phyloP scores from a whole-genome alignment of 176 grass and related monocot genomes.

The Zea luxurians region DNA sequence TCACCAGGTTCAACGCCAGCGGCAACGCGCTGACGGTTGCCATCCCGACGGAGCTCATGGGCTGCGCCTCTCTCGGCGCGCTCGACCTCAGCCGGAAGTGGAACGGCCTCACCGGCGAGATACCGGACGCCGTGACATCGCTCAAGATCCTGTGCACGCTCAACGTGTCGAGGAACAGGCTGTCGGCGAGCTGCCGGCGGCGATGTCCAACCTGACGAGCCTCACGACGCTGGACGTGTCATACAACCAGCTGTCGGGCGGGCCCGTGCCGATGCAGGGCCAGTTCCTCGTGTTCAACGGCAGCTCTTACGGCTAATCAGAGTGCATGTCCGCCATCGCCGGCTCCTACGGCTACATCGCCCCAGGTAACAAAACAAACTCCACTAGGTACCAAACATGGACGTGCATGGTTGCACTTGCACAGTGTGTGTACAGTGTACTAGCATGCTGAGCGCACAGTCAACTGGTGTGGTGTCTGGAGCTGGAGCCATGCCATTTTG shows the following conservation, averaged over 20 bases:
- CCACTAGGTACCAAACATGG: no score
- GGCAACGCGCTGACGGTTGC: conserved; percentile 59
- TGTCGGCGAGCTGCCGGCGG: conserved; percentile 55
- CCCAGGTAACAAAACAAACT: no score
- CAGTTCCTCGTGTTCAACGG: conserved; percentile 91
- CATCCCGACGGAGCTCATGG: conserved; percentile 57
- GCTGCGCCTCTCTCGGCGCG: conserved; percentile 49
- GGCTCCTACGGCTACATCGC: no score
- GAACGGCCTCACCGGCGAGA: conserved; percentile 51
- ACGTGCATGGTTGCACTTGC: no score
- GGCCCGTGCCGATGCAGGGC: conserved; percentile 61
- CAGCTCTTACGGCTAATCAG: no score
- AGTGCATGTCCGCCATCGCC: no score
- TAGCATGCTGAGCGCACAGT: no score
- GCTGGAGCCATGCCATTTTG: no score
- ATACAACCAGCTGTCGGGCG: conserved; percentile 67
- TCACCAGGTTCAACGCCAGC: conserved; percentile 62
- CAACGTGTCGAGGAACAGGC: conserved; percentile 70
- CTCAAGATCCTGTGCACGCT: conserved; percentile 71
- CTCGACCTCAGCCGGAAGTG: conserved; percentile 89
- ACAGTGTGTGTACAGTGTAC: no score
- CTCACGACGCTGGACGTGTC: conserved; percentile 84
- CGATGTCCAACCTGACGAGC: conserved; percentile 70
- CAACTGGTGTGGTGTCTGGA: no score
- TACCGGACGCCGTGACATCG: conserved; percentile 57